Conservation (phyloP, 2,329 filamentous ascomycete species). For the Balansia obtecta region DNA sequence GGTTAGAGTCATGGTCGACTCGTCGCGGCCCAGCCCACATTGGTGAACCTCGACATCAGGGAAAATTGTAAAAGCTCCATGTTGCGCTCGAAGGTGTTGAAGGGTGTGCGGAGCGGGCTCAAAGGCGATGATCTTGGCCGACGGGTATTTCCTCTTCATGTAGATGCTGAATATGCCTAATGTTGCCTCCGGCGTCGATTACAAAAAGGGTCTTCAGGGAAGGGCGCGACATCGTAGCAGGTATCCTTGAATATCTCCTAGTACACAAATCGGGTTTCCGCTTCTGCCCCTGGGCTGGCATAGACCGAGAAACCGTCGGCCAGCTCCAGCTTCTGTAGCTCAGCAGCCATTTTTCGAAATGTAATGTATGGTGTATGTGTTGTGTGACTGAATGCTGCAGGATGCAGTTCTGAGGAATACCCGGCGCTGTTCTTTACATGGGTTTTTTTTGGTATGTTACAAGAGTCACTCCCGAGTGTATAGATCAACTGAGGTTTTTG, state of each 20-base stretch:
- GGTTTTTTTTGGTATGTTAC: too few relatives aligned
- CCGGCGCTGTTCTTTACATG: too few relatives aligned
- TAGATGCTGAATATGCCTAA: slow-evolving; percentile 16
- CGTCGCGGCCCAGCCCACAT: slow-evolving; percentile 7
- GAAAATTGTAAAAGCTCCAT: slow-evolving; percentile 8
- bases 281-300: slow-evolving; percentile 1
- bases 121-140: slow-evolving; percentile 14
- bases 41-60: slow-evolving; percentile 7
- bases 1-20: slow-evolving; percentile 6
- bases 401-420: too few relatives aligned
- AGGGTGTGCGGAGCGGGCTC: slow-evolving; percentile 13
- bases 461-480: too few relatives aligned
- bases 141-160: slow-evolving; percentile 14
- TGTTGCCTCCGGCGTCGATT: slow-evolving; percentile 16
- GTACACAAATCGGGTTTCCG: slow-evolving; percentile 12
- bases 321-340: background rate
- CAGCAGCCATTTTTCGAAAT: background rate
- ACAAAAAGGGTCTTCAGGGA: slow-evolving; percentile 10
- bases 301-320: slow-evolving; percentile 4
- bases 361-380: background rate
- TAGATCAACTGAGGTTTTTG: too few relatives aligned
- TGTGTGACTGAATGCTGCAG: too few relatives aligned
- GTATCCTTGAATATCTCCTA: slow-evolving; percentile 13
- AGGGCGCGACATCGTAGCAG: slow-evolving; percentile 10
- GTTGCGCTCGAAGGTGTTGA: slow-evolving; percentile 10